Percentiles rank a stretch among this genome's conserved stretches.
phyloP scores from a whole-genome alignment of 805 yeast genomes.

The Priceomyces carsonii region DNA sequence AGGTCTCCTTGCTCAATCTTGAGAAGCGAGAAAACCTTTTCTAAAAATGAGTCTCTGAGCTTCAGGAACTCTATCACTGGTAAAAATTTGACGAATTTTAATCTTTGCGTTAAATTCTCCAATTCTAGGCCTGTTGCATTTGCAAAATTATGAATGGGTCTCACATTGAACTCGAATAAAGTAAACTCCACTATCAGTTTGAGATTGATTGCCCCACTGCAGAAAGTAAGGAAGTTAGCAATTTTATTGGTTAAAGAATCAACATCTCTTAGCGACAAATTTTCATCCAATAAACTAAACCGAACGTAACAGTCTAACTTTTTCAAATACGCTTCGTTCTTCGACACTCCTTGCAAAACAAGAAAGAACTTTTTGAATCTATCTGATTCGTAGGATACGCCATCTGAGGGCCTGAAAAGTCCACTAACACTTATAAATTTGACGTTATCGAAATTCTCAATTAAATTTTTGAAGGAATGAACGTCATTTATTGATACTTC shows the following conservation, averaged over 20 bases:
- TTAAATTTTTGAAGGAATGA: slow-evolving; percentile 18
- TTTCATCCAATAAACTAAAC: slow-evolving; percentile 17
- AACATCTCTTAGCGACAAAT: slow-evolving; percentile 12
- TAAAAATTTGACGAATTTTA: slow-evolving; percentile 10
- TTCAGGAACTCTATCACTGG: slow-evolving; percentile 1
- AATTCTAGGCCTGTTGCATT: neutral
- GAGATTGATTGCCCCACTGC: slow-evolving; percentile 13
- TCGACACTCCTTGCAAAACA: slow-evolving; percentile 7
- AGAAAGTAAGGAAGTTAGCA: slow-evolving; percentile 8
- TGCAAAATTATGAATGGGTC: slow-evolving; percentile 3
- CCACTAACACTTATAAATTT: slow-evolving; percentile 13
- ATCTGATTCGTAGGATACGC: slow-evolving; percentile 4
- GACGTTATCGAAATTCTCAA: slow-evolving; percentile 17
- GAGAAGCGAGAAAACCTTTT: slow-evolving; percentile 1
- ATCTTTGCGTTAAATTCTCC: slow-evolving; percentile 7
- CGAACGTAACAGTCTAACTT: slow-evolving; percentile 19
- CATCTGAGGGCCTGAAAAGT: slow-evolving; percentile 8
- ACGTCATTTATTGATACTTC: slow-evolving; percentile 16
- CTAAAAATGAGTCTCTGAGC: slow-evolving; percentile 3
- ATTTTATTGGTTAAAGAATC: slow-evolving; percentile 12
- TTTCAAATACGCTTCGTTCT: slow-evolving; percentile 4
- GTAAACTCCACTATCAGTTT: slow-evolving; percentile 20
- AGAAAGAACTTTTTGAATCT: slow-evolving; percentile 8
- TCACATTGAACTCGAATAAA: slow-evolving; percentile 6
- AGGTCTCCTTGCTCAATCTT: too few relatives aligned